Base-by-base conservation (phyloP, 352 stramenopile species). In the Pythium phragmitis region DNA sequence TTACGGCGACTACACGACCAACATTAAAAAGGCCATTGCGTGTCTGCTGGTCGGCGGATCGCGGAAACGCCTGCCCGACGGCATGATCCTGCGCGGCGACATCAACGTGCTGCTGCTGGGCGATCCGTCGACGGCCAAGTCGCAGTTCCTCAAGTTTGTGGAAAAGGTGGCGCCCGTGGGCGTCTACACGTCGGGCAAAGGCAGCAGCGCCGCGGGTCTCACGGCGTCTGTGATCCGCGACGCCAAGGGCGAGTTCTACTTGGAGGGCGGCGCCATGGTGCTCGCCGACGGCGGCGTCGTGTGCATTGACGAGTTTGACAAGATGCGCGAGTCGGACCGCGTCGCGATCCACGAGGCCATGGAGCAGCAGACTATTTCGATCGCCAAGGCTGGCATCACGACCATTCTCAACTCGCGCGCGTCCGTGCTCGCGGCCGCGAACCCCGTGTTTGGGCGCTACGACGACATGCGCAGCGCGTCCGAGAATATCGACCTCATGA, bases 281-380 rank as follows among this genome's bases (percentile, higher is more conserved):
- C 80, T 99, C 49, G 97, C 96, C 0, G 97, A 99, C 73, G 97
- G 97, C 46, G 97, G 97, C 0, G 93, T 99, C 59, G 97, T 99
- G 26, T 99, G 96, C 54, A 99, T 99, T 71, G 97, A 99, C 62
- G 90, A 98, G 76, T 98, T 98, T 48, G 95, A 98, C 72, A 98
- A 98, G 69, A 98, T 97, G 89, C 75, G 87, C 39, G 88, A 96
- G 65, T 87, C 85, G 14, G 90, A 99, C 76, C 89, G 97, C 47
- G 96, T 99, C 8, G 97, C 97, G 42, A 99, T 99, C 67, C 97
- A 99, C 75, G 97, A 99, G 77, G 97, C 97, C 11, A 99, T 99
- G 98, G 98, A 99, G 75, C 98, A 99, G 75, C 98, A 99, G 69
- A 99, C 98, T 7, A 99, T 99, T 64, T 98, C 92, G 55, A 96